A percentile compares a stretch with the other conserved stretches of the same genome.
These are phyloP conservation scores for Dothideomycetes sp. DNA, from an alignment of 2,329 filamentous ascomycete species.

Conservation along the genomic window DNA sequence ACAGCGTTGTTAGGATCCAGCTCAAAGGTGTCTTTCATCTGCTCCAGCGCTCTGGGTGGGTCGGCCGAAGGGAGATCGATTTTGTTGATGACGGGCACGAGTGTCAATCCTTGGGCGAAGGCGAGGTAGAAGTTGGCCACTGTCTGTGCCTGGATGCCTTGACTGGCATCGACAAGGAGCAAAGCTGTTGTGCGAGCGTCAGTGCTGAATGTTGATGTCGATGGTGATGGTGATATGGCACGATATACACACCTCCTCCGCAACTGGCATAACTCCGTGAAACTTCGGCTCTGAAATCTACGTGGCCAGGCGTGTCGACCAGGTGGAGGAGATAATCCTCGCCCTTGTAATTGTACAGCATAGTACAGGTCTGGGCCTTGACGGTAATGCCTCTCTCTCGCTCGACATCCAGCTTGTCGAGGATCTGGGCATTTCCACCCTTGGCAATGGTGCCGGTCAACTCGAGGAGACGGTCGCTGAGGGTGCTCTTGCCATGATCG, in stretches of 20 bases:
- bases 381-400: constrained; percentile 94
- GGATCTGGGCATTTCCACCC: constrained; percentile 83
- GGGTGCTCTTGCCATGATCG: constrained; percentile 95
- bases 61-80: constrained; percentile 88
- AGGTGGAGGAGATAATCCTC: constrained; percentile 89
- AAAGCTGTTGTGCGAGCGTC: constrained; percentile 45
- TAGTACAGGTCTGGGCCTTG: constrained; percentile 96
- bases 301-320: constrained; percentile 93
- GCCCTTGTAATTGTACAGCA: constrained; percentile 83
- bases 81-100: constrained; percentile 94
- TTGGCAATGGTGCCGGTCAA: constrained; percentile 85
- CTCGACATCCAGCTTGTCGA: constrained; percentile 96
- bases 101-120: constrained; percentile 76
- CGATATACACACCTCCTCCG: constrained; percentile 48
- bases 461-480: constrained; percentile 86
- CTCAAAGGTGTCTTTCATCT: constrained; percentile 82
- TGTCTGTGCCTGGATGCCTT: constrained; percentile 94
- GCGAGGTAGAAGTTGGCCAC: constrained; percentile 98
- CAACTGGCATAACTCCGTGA: constrained; percentile 93
- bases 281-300: constrained; percentile 95
- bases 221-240: neutral
- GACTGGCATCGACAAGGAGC: constrained; percentile 87
- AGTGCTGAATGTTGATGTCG: neutral
- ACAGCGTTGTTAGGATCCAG: constrained; percentile 66
- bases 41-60: constrained; percentile 71